Conservation (phyloP, 192 early-diverging fungal genomes). For the Coemansia sp. region DNA sequence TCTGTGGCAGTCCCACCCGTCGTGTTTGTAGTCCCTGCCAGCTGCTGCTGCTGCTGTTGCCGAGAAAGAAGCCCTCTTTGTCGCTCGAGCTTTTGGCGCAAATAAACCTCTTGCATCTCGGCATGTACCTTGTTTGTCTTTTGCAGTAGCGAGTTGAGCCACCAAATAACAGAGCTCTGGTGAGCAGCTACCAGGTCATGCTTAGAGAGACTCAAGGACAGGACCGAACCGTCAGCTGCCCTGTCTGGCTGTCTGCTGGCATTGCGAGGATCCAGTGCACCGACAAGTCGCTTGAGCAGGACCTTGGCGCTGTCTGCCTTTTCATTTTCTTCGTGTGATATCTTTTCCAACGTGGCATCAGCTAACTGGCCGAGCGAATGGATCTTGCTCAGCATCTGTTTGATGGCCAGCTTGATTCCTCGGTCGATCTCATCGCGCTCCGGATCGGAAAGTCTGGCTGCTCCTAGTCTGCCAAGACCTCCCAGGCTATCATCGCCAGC, state of each 20-base stretch:
- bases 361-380: constrained; percentile 59
- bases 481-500: background rate
- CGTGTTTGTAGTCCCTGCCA: constrained; percentile 1
- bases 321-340: constrained; percentile 11
- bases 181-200: constrained; percentile 65
- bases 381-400: constrained; percentile 60
- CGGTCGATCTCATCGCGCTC: constrained; percentile 71
- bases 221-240: background rate
- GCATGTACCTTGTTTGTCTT: constrained; percentile 67
- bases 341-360: constrained; percentile 35
- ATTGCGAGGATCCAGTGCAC: constrained; percentile 44
- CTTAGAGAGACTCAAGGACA: constrained; percentile 15
- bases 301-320: constrained; percentile 13
- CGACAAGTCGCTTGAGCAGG: constrained; percentile 49
- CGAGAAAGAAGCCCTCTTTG: constrained; percentile 51
- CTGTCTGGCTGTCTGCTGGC: constrained; percentile 7
- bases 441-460: constrained; percentile 56
- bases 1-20: background rate
- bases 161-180: constrained; percentile 67
- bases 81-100: constrained; percentile 67
- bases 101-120: constrained; percentile 67
- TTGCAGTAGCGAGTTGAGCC: constrained; percentile 66
- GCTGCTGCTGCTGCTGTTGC: constrained; percentile 3
- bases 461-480: constrained; percentile 1
- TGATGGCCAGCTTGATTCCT: constrained; percentile 60